Evolutionary conservation across 164 flowering plant species (phyloP), one percentile per base, ranked within the genome.

Genomic region (Amborella trichopoda): DNA sequence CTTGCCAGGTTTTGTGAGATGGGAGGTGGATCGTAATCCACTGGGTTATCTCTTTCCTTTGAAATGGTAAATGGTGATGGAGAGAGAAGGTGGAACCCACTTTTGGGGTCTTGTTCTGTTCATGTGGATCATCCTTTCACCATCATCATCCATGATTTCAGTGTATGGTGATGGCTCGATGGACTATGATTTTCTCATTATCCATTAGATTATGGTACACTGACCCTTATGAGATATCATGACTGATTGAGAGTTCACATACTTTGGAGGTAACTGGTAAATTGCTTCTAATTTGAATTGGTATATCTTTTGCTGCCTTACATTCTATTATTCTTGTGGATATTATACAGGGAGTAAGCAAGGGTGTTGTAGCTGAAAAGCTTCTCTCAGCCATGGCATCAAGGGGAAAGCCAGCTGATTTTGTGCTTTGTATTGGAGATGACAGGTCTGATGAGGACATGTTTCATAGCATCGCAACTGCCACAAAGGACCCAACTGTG

Each of bases 401-500:
- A 23, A 62, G 53, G 50, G 75, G 71, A 20, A 60, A 60, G 67
- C 62, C 56, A 18, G 68, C 72, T 9, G 78, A 70, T 46, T 70
- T 73, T 43, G 70, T 73, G 17, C 53, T 73, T 3, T 73, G 78
- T 60, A 62, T 70, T 10, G 78, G 78, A 4, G 78, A 73, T 47
- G 78, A 73, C 49, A 61, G 75, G 17, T 73, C 78, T 3, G 78
- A 73, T 45, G 78, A 73, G 47, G 78, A 73, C 56, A 73, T 73
- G 78, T 74, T 74, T 28, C 73, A 70, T 41, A 65, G 63, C 36
- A 55, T 74, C 28, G 39, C 37, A 14, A 68, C 65, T 51, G 70
- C 75, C 55, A 27, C 52, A 44, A 39, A 58, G 0, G 63, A 67
- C 26, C 60, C 71, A 27, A 45, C 61, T 24, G 65, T 70, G 38